Evolutionary conservation across 2,329 filamentous ascomycete genomes (phyloP).

Genomic region (Alternaria conjuncta): DNA sequence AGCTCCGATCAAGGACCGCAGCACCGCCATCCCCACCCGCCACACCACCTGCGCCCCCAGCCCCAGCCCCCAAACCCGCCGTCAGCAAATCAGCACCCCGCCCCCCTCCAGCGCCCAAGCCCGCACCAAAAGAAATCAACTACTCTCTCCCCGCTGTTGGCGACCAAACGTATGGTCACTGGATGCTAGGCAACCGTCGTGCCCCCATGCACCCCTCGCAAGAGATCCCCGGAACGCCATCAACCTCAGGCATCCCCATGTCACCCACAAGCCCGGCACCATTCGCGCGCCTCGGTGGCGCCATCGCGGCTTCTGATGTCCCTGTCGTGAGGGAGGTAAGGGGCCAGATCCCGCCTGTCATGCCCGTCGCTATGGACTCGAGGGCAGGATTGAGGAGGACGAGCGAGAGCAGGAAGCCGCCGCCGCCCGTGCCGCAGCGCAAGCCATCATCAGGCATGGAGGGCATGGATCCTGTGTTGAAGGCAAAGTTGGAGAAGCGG

Average conservation of each 20-base stretch:
- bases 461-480: conserved; percentile 10
- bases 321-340: conserved; percentile 15
- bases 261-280: conserved; percentile 11
- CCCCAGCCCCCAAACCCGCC: conserved; percentile 6
- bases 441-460: not conserved
- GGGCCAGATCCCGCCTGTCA: conserved; percentile 1
- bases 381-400: conserved; percentile 1
- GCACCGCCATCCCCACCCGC: conserved; percentile 9
- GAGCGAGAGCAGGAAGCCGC: not conserved
- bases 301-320: conserved; percentile 5
- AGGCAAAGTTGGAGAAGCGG: conserved; percentile 14
- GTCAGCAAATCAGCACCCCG: conserved; percentile 2
- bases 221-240: conserved; percentile 15
- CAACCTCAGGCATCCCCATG: conserved; percentile 7
- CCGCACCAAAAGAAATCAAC: conserved; percentile 14
- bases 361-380: conserved; percentile 1
- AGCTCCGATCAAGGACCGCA: conserved; percentile 6
- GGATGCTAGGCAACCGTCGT: conserved; percentile 27
- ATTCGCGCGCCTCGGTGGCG: conserved; percentile 3
- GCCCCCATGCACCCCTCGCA: conserved; percentile 33
- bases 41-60: conserved; percentile 8
- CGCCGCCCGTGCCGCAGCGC: conserved; percentile 8
- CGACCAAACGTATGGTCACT: conserved; percentile 26
- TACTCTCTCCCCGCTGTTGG: conserved; percentile 23
- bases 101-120: conserved; percentile 14